phyloP scores from a whole-genome alignment of 2,329 filamentous ascomycete species.

The Colletotrichum sp. region DNA sequence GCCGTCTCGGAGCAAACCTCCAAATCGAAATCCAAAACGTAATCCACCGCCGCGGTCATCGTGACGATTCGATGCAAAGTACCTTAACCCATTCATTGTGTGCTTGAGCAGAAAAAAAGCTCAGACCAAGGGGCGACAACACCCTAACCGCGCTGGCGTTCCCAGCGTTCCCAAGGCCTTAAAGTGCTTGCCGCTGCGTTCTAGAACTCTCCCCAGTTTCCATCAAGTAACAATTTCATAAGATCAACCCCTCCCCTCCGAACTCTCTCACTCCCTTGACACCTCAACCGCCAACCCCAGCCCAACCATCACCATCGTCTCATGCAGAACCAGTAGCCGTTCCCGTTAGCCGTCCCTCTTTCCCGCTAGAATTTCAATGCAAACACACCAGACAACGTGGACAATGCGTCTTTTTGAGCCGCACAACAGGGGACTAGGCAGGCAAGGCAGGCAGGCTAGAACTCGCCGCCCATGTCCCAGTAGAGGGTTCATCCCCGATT shows the following conservation, averaged over 20 bases:
- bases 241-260: not conserved
- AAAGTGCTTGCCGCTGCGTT: not conserved
- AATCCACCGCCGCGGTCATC: not conserved
- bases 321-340: not conserved
- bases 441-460: not conserved
- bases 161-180: not conserved
- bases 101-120: not conserved
- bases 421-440: not conserved
- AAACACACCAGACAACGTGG: not conserved
- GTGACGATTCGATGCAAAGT: not conserved
- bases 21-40: not conserved
- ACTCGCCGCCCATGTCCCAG: not conserved
- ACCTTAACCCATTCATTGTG: not conserved
- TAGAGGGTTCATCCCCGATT: not conserved
- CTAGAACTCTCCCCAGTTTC: not conserved
- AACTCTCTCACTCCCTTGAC: not conserved
- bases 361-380: not conserved
- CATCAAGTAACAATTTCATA: constrained; percentile 12
- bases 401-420: not conserved
- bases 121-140: not conserved
- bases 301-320: not conserved
- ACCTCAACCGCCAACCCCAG: not conserved
- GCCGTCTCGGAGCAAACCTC: not conserved
- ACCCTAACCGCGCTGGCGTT: not conserved
- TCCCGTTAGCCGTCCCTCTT: not conserved